Percentiles rank a stretch among this genome's conserved stretches.
Conservation (phyloP, 1,284 basidiomycete species). For the Spongispora temasekensis region DNA sequence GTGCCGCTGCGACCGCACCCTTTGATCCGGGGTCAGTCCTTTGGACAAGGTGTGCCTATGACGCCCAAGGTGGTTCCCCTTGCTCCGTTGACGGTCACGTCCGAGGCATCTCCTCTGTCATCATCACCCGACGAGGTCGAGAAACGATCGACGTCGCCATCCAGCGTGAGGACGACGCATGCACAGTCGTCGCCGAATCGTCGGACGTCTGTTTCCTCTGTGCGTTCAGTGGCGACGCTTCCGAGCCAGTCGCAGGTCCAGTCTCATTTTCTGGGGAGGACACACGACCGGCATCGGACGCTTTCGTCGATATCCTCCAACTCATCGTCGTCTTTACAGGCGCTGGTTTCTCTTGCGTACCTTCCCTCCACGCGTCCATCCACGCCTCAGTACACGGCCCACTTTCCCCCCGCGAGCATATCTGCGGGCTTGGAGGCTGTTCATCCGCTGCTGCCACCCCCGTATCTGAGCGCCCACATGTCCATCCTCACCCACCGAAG, state of each 20-base stretch:
- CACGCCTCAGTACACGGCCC: conserved; percentile 48
- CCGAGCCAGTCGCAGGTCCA: conserved; percentile 39
- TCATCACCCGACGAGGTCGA: conserved; percentile 36
- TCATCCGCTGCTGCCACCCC: conserved; percentile 68
- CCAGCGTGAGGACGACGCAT: conserved; percentile 39
- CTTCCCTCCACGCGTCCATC: conserved; percentile 56
- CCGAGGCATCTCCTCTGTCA: conserved; percentile 48
- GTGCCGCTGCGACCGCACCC: conserved; percentile 64
- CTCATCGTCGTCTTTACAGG: conserved; percentile 58
- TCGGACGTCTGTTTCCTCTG: conserved; percentile 66
- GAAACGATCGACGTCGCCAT: conserved; percentile 38
- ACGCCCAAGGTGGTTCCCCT: conserved; percentile 54
- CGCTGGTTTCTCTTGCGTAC: conserved; percentile 62
- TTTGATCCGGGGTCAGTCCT: conserved; percentile 71
- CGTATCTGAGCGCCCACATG: conserved; percentile 68
- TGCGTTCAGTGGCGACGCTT: conserved; percentile 61
- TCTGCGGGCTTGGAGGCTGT: conserved; percentile 54
- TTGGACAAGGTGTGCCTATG: conserved; percentile 42
- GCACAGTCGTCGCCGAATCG: conserved; percentile 36
- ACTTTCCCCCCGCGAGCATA: conserved; percentile 59
- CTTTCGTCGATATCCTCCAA: conserved; percentile 63
- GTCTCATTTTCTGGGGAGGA: conserved; percentile 34
- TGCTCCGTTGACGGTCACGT: conserved; percentile 61
- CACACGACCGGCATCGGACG: conserved; percentile 61
- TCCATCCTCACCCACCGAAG: conserved; percentile 62